phyloP scores from a whole-genome alignment of 1,284 basidiomycete genomes.

The Uromyces viciae-fabae region DNA sequence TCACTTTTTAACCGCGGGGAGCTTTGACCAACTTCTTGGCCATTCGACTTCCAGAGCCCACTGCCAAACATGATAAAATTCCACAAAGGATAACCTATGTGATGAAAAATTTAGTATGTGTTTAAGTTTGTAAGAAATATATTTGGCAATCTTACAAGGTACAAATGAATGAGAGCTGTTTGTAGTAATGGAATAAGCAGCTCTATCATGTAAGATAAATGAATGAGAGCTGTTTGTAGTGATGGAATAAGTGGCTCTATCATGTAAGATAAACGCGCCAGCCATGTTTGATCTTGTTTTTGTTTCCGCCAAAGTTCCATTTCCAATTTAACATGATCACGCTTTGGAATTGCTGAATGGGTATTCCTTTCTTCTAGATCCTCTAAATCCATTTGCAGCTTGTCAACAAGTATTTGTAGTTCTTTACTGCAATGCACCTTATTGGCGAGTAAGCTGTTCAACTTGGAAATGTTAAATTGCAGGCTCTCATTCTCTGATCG shows the following conservation, averaged over 20 bases:
- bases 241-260: neutral
- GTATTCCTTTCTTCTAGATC: neutral
- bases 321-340: neutral
- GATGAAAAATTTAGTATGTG: neutral
- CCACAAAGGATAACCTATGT: neutral
- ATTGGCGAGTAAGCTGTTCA: neutral
- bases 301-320: neutral
- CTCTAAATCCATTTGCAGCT: neutral
- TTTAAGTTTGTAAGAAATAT: no score
- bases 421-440: neutral
- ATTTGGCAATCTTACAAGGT: no score
- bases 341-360: neutral
- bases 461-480: neutral
- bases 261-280: neutral
- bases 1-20: neutral
- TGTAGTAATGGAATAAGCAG: neutral
- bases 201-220: neutral
- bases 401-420: neutral
- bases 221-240: neutral
- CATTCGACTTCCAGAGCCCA: neutral
- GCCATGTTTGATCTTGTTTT: neutral
- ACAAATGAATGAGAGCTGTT: neutral
- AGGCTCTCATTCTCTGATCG: neutral
- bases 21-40: neutral
- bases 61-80: neutral